A percentile compares a stretch with the other conserved stretches of the same genome.
These are phyloP conservation scores for Phytopythium delawarense DNA, from an alignment of 352 stramenopile genomes.

Conservation along the genomic window DNA sequence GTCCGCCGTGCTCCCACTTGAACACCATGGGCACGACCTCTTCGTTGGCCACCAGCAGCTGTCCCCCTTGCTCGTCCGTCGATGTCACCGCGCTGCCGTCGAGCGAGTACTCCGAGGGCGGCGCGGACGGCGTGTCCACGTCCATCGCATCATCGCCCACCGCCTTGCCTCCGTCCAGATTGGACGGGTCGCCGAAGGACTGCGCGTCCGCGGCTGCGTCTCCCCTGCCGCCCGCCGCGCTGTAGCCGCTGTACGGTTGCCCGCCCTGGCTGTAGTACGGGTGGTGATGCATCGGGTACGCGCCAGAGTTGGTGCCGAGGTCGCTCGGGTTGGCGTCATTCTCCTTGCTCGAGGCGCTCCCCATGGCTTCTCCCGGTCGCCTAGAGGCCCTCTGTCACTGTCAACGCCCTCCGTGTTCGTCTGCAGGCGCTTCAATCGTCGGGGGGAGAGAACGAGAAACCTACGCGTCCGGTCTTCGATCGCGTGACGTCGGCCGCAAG, in stretches of 20 bases:
- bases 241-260: conserved; percentile 12
- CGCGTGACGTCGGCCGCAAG: conserved; percentile 1
- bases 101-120: conserved; percentile 25
- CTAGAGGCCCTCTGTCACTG: not conserved
- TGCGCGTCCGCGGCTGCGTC: conserved; percentile 5
- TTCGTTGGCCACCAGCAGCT: not conserved
- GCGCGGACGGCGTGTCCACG: conserved; percentile 41
- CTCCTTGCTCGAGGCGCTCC: conserved; percentile 80
- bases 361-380: conserved; percentile 31
- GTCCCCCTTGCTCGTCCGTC: conserved; percentile 8
- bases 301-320: conserved; percentile 55
- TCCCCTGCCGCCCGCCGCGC: conserved; percentile 1
- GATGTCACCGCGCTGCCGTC: conserved; percentile 12
- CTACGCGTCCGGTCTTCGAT: not conserved
- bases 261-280: conserved; percentile 46
- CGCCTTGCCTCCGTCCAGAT: conserved; percentile 2
- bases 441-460: not conserved
- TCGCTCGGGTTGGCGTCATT: conserved; percentile 79
- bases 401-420: not conserved
- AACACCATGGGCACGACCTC: conserved; percentile 93
- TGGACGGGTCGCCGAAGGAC: not conserved
- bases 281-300: conserved; percentile 66
- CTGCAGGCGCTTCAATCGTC: conserved; percentile 1
- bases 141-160: conserved; percentile 53
- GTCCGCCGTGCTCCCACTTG: conserved; percentile 97